Conservation (phyloP, 208 protist species). For the Crithidia expoeki region DNA sequence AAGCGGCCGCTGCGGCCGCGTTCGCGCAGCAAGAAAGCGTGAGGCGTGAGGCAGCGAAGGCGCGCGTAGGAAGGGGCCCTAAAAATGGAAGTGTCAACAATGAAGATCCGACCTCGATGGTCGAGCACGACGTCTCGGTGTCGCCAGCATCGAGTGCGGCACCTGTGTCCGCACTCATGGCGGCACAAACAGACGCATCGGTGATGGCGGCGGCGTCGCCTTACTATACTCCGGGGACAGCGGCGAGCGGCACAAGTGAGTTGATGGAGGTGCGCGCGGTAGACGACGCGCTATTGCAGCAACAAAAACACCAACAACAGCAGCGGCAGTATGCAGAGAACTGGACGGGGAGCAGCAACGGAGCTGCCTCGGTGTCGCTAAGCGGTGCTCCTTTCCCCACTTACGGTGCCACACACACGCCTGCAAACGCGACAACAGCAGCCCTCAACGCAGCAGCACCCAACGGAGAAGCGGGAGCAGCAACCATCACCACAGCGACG, state of each 20-base stretch:
- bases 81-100: not conserved
- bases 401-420: not conserved
- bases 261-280: not conserved
- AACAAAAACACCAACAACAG: no score
- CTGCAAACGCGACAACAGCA: not conserved
- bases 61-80: not conserved
- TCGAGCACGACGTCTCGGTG: not conserved
- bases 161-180: not conserved
- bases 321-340: slow-evolving; percentile 15
- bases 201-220: slow-evolving; percentile 6
- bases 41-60: not conserved
- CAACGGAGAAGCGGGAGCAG: not conserved
- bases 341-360: slow-evolving; percentile 3
- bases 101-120: not conserved
- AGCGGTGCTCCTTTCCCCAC: not conserved
- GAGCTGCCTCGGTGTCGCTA: not conserved
- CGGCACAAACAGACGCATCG: not conserved
- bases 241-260: not conserved
- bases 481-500: not conserved
- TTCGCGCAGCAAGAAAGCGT: slow-evolving; percentile 23
- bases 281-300: not conserved
- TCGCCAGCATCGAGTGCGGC: not conserved
- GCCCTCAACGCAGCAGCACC: not conserved
- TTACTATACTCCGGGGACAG: slow-evolving; percentile 7
- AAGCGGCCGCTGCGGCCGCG: slow-evolving; percentile 2